Conservation (phyloP, 345 rosid species). For the Pistacia atlantica region DNA sequence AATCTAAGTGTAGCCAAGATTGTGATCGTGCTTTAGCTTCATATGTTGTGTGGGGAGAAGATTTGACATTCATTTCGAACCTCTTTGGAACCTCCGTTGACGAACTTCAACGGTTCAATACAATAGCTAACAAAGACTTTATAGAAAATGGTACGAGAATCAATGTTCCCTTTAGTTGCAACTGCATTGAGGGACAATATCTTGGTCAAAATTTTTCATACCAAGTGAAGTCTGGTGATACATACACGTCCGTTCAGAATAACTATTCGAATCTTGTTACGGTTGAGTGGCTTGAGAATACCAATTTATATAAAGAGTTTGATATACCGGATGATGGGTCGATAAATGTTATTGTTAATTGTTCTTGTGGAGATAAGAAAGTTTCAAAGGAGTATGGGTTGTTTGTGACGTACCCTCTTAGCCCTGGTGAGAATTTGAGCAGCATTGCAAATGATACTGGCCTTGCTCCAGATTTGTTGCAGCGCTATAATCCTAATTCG, state of each 20-base stretch:
- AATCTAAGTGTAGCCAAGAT: conserved; percentile 21
- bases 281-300: conserved; percentile 28
- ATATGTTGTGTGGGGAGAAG: conserved; percentile 34
- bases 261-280: conserved; percentile 35
- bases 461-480: conserved; percentile 18
- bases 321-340: neutral
- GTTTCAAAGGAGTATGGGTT: conserved; percentile 45
- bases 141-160: neutral
- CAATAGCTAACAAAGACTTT: conserved; percentile 10
- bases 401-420: conserved; percentile 45
- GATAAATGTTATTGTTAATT: conserved; percentile 50
- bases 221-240: conserved; percentile 1
- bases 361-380: conserved; percentile 44
- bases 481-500: neutral
- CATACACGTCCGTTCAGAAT: neutral
- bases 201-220: conserved; percentile 6
- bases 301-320: neutral
- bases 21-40: conserved; percentile 46
- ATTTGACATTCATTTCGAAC: conserved; percentile 42
- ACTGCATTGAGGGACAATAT: conserved; percentile 3
- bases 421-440: conserved; percentile 31
- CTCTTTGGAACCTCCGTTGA: conserved; percentile 29
- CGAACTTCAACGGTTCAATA: conserved; percentile 9
- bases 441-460: conserved; percentile 27
- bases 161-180: neutral